phyloP scores from a whole-genome alignment of 768 basidiomycete species.

The Lactarius sp. region DNA sequence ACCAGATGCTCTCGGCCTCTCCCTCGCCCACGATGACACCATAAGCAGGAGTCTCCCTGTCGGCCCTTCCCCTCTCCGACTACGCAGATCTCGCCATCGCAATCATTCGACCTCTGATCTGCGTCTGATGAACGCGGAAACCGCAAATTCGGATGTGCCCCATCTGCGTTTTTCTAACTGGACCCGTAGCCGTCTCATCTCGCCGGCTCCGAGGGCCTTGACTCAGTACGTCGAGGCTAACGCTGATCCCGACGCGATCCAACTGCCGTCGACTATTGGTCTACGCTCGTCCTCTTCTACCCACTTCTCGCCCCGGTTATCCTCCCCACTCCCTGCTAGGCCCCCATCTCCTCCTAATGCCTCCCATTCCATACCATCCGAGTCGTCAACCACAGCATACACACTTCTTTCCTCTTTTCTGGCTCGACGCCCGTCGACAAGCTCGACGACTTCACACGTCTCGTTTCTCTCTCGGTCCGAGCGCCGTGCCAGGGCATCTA shows the following conservation, averaged over 20 bases:
- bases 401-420: conserved; percentile 59
- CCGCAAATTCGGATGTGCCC: conserved; percentile 28
- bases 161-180: conserved; percentile 50
- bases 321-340: conserved; percentile 7
- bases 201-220: conserved; percentile 68
- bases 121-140: not conserved
- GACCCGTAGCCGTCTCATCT: conserved; percentile 49
- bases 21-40: conserved; percentile 10
- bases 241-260: conserved; percentile 47
- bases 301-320: conserved; percentile 26
- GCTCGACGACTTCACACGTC: conserved; percentile 11
- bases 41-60: conserved; percentile 34
- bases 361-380: conserved; percentile 5
- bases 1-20: conserved; percentile 12
- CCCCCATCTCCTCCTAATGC: not conserved
- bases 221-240: conserved; percentile 67
- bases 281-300: conserved; percentile 36
- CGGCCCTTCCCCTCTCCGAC: conserved; percentile 18
- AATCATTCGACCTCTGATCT: conserved; percentile 20
- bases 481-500: not conserved
- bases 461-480: conserved; percentile 6
- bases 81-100: conserved; percentile 3
- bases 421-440: conserved; percentile 21
- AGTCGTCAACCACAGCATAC: conserved; percentile 49
- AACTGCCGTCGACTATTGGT: conserved; percentile 68